A percentile compares a stretch with the other conserved stretches of the same genome.
Evolutionary conservation across 441 rosid genomes (phyloP).

Genomic region (Brassica hybrid): DNA sequence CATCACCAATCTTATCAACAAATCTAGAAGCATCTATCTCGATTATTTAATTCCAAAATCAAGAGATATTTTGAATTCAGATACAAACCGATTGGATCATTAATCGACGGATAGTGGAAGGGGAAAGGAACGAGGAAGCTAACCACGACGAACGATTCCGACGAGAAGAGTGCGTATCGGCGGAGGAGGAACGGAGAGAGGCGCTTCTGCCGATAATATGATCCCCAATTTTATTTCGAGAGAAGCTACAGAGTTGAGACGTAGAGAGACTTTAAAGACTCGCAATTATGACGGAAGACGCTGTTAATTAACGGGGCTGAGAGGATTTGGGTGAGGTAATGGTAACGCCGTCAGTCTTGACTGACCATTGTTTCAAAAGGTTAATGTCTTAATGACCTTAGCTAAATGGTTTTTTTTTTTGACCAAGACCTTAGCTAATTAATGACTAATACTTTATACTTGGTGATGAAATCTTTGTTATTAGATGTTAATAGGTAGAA

Average conservation of each 20-base stretch:
- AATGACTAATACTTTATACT: background rate
- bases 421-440: background rate
- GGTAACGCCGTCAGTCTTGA: background rate
- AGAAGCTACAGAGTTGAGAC: background rate
- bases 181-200: slow-evolving; percentile 43
- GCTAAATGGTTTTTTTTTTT: background rate
- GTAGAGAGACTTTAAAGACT: slow-evolving; percentile 25
- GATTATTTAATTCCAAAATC: slow-evolving; percentile 27
- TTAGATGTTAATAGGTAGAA: no score
- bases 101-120: background rate
- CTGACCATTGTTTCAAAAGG: background rate
- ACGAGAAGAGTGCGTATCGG: slow-evolving; percentile 43
- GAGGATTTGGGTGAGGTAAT: background rate
- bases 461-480: no score
- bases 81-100: slow-evolving; percentile 47
- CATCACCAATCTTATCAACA: slow-evolving; percentile 37
- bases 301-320: background rate
- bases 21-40: no score
- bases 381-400: background rate
- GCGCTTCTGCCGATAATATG: slow-evolving; percentile 34
- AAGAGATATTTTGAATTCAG: slow-evolving; percentile 32
- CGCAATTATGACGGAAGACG: background rate
- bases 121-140: slow-evolving; percentile 30
- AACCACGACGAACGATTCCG: slow-evolving; percentile 18
- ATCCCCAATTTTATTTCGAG: slow-evolving; percentile 37